A percentile compares a stretch with the other conserved stretches of the same genome.
Evolutionary conservation across 1,284 basidiomycete genomes (phyloP).

Genomic region (Pholiota adiposa): DNA sequence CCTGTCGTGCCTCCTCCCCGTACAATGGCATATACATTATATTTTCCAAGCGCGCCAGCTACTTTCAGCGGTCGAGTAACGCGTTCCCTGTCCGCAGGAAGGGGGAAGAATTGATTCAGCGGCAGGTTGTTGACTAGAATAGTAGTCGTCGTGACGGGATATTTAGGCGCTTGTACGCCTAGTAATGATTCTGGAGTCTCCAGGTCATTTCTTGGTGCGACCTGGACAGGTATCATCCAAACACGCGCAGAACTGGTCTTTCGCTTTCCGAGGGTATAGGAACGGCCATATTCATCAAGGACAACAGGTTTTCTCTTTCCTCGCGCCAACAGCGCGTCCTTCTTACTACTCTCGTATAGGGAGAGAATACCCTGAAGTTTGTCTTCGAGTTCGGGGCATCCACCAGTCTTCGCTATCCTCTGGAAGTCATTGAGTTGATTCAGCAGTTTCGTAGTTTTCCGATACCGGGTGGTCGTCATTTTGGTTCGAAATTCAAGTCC

Average conservation of each 20-base stretch:
- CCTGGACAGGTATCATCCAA: conserved; percentile 87
- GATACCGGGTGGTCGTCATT: conserved; percentile 77
- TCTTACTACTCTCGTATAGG: conserved; percentile 69
- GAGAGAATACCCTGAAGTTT: conserved; percentile 59
- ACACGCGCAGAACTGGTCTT: conserved; percentile 90
- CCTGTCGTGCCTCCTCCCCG: conserved; percentile 91
- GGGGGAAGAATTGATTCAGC: conserved; percentile 78
- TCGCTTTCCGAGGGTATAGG: conserved; percentile 83
- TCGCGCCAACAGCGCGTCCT: conserved; percentile 56
- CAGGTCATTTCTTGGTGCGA: conserved; percentile 19
- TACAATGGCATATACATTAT: conserved; percentile 88
- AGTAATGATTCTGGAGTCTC: conserved; percentile 27
- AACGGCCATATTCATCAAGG: conserved; percentile 77
- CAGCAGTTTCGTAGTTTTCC: conserved; percentile 67
- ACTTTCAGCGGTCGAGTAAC: conserved; percentile 85
- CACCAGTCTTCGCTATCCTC: conserved; percentile 69
- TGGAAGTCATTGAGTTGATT: conserved; percentile 76
- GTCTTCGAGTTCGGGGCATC: conserved; percentile 59
- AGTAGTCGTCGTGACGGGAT: conserved; percentile 47
- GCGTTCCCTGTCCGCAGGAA: conserved; percentile 79
- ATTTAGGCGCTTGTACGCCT: conserved; percentile 22
- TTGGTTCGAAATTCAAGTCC: conserved; percentile 57
- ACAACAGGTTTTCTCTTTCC: conserved; percentile 59
- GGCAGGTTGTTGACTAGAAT: conserved; percentile 88
- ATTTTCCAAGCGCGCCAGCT: conserved; percentile 87